A percentile compares a stretch with the other conserved stretches of the same genome.
phyloP scores from a whole-genome alignment of 2,329 filamentous ascomycete genomes.

The Orbilia oligospora region DNA sequence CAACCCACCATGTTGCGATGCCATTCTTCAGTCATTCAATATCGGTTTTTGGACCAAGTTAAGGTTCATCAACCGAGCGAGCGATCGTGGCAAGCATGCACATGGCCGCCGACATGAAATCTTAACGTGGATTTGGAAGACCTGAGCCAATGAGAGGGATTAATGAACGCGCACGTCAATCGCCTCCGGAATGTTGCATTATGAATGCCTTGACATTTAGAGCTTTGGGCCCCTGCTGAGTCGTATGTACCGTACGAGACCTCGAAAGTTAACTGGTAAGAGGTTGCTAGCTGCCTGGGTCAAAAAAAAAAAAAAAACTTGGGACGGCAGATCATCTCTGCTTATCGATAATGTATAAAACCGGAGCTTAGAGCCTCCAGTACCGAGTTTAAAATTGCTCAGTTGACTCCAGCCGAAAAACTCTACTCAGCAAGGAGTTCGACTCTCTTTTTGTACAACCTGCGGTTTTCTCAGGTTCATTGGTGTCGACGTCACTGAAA shows the following conservation, averaged over 20 bases:
- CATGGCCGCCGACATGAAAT: conserved; percentile 29
- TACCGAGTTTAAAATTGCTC: conserved; percentile 1
- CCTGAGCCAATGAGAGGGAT: conserved; percentile 28
- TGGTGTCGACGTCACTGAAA: neutral
- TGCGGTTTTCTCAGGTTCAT: neutral
- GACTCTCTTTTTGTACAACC: neutral
- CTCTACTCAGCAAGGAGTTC: conserved; percentile 2
- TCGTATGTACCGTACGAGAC: neutral
- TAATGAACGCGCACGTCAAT: conserved; percentile 36
- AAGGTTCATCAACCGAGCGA: conserved; percentile 29
- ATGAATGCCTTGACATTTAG: neutral
- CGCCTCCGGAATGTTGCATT: conserved; percentile 45
- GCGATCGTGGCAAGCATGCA: conserved; percentile 15
- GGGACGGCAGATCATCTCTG: conserved; percentile 8
- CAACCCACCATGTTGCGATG: conserved; percentile 27
- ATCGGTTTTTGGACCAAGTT: conserved; percentile 26
- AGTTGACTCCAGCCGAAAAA: conserved; percentile 10
- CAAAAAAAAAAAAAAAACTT: conserved; percentile 3
- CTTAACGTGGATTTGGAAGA: conserved; percentile 10
- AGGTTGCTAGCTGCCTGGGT: conserved; percentile 5
- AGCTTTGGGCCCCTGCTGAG: neutral
- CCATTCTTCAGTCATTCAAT: neutral
- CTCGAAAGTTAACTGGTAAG: neutral
- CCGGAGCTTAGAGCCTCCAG: conserved; percentile 1
- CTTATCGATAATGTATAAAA: conserved; percentile 31